These are phyloP conservation scores for Lanmaoa pseudosensibilis DNA, from an alignment of 768 basidiomycete genomes.

Conservation along the genomic window DNA sequence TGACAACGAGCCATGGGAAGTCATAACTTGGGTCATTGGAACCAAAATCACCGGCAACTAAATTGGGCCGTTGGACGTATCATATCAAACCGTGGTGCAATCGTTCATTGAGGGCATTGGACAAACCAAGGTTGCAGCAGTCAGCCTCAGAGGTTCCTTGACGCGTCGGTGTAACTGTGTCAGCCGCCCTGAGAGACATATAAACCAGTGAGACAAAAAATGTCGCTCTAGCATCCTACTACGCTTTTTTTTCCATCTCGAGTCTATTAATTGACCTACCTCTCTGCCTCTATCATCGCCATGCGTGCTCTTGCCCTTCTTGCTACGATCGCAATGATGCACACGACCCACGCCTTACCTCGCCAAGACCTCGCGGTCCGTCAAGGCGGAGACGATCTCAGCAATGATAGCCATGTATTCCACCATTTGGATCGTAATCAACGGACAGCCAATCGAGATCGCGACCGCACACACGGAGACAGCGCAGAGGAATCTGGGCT, in stretches of 20 bases:
- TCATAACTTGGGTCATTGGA: neutral
- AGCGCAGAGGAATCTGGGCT: neutral
- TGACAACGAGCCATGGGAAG: neutral
- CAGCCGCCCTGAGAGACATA: conserved; percentile 28
- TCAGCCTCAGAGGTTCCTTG: conserved; percentile 20
- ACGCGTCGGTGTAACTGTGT: conserved; percentile 2
- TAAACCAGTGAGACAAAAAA: conserved; percentile 9
- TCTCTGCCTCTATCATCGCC: conserved; percentile 19
- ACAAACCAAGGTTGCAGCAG: neutral
- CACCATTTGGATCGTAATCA: conserved; percentile 34
- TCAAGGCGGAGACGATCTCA: conserved; percentile 16
- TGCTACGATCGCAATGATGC: conserved; percentile 27
- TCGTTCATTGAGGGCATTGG: neutral
- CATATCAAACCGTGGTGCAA: neutral
- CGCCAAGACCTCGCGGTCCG: conserved; percentile 23
- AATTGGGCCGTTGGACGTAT: neutral
- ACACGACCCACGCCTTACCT: conserved; percentile 23
- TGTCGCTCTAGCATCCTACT: neutral
- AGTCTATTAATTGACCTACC: conserved; percentile 8
- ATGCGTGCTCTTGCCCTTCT: conserved; percentile 28
- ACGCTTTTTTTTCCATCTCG: neutral
- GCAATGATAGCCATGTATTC: conserved; percentile 24
- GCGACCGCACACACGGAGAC: neutral
- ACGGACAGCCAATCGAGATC: conserved; percentile 20
- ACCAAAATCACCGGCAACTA: neutral